Evolutionary conservation across 768 basidiomycete species (phyloP).

Genomic region (Rhizopogon vulgaris): DNA sequence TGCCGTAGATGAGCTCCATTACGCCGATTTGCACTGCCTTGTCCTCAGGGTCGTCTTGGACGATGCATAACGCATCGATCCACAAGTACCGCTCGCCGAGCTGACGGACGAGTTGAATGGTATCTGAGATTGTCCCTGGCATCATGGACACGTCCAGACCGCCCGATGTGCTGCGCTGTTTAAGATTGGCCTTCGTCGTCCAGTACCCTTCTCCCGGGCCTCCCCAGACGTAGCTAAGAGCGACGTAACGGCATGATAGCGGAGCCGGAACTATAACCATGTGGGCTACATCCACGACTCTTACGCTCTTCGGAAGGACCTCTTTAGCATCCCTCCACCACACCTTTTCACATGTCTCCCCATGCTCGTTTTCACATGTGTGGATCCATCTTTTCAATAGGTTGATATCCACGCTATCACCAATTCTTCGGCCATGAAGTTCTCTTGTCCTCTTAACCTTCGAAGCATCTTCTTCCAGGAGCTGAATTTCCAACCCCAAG

Average conservation of each 20-base stretch:
- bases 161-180: neutral
- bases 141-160: neutral
- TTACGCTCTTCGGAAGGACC: neutral
- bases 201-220: slow-evolving; percentile 2
- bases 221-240: slow-evolving; percentile 4
- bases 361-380: neutral
- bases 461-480: neutral
- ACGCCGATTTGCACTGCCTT: neutral
- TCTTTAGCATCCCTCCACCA: neutral
- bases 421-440: slow-evolving; percentile 1
- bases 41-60: slow-evolving; percentile 1
- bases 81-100: slow-evolving; percentile 2
- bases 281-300: neutral
- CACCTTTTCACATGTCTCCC: neutral
- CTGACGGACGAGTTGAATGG: neutral
- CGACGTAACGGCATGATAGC: slow-evolving; percentile 1
- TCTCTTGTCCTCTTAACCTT: neutral
- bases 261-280: neutral
- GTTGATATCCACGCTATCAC: neutral
- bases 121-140: slow-evolving; percentile 1
- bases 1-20: slow-evolving; percentile 1
- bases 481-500: neutral
- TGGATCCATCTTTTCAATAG: slow-evolving; percentile 2
- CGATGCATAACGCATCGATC: slow-evolving; percentile 7
- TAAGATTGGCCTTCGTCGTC: neutral